These are phyloP conservation scores for Toxoplasma gondii DNA, from an alignment of 169 alveolate genomes.

Conservation along the genomic window DNA sequence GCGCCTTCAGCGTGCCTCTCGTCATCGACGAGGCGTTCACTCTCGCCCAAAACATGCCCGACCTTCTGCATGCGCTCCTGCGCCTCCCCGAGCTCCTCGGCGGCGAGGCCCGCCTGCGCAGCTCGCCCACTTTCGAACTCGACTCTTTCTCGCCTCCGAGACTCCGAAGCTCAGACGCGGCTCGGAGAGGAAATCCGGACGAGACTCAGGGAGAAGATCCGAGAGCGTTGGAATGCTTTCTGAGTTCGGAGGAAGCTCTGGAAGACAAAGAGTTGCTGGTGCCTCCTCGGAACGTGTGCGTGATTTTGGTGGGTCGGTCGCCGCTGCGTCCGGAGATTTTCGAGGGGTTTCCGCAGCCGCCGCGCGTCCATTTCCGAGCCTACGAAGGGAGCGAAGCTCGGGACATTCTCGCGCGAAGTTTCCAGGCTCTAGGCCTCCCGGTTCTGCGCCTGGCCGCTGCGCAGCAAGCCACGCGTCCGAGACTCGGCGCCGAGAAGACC, in stretches of 20 bases:
- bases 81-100: constrained; percentile 59
- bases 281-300: background rate
- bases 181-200: no score
- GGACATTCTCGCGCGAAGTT: constrained; percentile 52
- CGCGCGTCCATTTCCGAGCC: constrained; percentile 27
- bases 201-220: no score
- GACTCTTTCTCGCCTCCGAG: no score
- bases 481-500: background rate
- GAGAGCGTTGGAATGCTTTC: background rate
- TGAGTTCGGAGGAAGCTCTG: background rate
- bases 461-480: background rate
- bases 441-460: constrained; percentile 38
- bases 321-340: constrained; percentile 35
- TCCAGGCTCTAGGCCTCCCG: constrained; percentile 41
- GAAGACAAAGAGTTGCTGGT: background rate
- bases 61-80: constrained; percentile 62
- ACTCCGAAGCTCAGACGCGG: no score
- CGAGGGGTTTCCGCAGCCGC: constrained; percentile 44
- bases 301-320: constrained; percentile 33
- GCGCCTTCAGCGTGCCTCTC: constrained; percentile 5
- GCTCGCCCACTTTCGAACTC: no score
- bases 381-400: constrained; percentile 30
- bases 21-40: constrained; percentile 38
- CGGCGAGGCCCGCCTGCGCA: background rate
- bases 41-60: constrained; percentile 58